A percentile compares a stretch with the other conserved stretches of the same genome.
phyloP scores from a whole-genome alignment of 768 basidiomycete genomes.

The Cantharellus cinnabarinus region DNA sequence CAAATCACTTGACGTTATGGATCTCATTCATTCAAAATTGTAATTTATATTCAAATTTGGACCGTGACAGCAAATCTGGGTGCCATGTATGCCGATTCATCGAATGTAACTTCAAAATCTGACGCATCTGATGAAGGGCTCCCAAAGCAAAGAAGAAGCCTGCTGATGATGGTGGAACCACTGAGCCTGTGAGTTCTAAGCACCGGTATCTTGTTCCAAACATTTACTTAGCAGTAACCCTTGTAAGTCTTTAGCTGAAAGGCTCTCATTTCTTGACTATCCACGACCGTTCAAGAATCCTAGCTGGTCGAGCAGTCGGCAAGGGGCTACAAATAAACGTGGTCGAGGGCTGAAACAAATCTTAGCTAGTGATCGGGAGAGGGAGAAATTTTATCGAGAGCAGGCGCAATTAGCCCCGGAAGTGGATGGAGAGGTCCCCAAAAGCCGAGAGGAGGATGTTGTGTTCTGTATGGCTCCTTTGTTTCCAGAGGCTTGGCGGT shows the following conservation, averaged over 20 bases:
- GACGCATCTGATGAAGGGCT: too few species aligned
- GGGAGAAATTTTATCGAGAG: constrained; percentile 27
- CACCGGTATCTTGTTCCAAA: too few species aligned
- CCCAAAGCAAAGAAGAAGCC: too few species aligned
- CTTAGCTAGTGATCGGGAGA: constrained; percentile 56
- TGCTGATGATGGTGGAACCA: too few species aligned
- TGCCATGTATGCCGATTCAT: too few species aligned
- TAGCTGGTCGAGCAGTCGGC: constrained; percentile 29
- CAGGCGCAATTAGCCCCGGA: constrained; percentile 24
- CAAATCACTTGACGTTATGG: too few species aligned
- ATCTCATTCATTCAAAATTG: too few species aligned
- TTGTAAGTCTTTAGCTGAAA: constrained; percentile 44
- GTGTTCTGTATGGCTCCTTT: constrained; percentile 39
- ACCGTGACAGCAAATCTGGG: too few species aligned
- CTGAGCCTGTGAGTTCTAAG: too few species aligned
- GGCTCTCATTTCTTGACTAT: constrained; percentile 47
- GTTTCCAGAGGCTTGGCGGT: background rate
- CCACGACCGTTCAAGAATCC: constrained; percentile 67
- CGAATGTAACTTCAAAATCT: too few species aligned
- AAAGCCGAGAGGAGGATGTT: constrained; percentile 21
- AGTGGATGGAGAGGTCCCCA: constrained; percentile 12
- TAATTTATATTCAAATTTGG: too few species aligned
- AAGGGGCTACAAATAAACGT: constrained; percentile 37
- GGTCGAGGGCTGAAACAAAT: constrained; percentile 68
- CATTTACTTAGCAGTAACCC: too few species aligned